These are phyloP conservation scores for Raphanus sativus DNA, from an alignment of 345 rosid species.

Conservation along the genomic window DNA sequence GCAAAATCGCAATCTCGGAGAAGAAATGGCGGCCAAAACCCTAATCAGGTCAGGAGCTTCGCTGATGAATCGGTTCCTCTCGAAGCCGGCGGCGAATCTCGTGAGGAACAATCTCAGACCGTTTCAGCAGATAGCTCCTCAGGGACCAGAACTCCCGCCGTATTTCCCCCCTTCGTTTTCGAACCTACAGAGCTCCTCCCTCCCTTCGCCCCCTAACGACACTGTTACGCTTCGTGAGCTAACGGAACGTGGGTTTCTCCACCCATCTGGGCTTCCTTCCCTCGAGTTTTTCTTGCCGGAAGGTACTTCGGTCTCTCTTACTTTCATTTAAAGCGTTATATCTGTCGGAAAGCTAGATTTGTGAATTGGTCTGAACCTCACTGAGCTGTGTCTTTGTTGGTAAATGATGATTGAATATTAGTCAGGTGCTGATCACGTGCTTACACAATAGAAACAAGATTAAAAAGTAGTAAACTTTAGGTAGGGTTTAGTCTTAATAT, in stretches of 20 bases:
- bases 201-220: conserved; percentile 46
- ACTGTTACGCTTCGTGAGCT: conserved; percentile 36
- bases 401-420: too few relatives aligned
- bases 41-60: conserved; percentile 68
- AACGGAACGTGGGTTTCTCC: conserved; percentile 50
- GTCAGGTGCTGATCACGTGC: too few relatives aligned
- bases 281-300: conserved; percentile 85
- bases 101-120: conserved; percentile 40
- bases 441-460: neutral
- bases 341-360: too few relatives aligned
- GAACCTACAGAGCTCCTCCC: conserved; percentile 43
- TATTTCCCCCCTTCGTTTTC: conserved; percentile 62
- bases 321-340: neutral
- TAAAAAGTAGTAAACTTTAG: neutral
- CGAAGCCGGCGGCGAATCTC: conserved; percentile 41
- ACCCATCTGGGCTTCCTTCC: conserved; percentile 83
- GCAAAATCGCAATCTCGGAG: conserved; percentile 19
- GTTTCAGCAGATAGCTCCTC: conserved; percentile 31
- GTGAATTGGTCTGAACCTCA: too few relatives aligned
- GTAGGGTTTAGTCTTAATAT: neutral
- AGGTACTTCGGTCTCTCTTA: conserved; percentile 43
- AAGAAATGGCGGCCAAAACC: conserved; percentile 67
- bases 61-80: conserved; percentile 51
- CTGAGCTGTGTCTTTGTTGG: too few relatives aligned
- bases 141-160: conserved; percentile 44